These are phyloP conservation scores for Lecanosticta acicola DNA, from an alignment of 2,329 filamentous ascomycete genomes.

Conservation along the genomic window DNA sequence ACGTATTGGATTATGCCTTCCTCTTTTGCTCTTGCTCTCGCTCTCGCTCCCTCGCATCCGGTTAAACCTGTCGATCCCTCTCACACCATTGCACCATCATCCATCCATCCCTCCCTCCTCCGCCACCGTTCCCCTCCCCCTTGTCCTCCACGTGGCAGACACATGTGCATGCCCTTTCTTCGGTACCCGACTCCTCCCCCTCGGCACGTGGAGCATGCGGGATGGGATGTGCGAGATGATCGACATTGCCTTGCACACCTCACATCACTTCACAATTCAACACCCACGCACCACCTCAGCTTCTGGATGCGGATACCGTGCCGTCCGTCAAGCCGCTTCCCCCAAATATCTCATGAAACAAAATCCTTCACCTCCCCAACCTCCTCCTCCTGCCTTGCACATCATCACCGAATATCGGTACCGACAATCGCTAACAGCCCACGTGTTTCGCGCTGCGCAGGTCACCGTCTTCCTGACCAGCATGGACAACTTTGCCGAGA, in stretches of 20 bases:
- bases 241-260: not conserved
- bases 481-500: conserved; percentile 81
- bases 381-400: too few species aligned
- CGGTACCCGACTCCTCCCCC: not conserved
- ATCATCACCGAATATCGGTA: too few species aligned
- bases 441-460: conserved; percentile 24
- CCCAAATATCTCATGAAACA: too few species aligned
- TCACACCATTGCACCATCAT: not conserved
- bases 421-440: not conserved
- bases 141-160: not conserved
- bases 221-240: not conserved
- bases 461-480: conserved; percentile 74
- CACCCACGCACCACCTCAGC: too few species aligned
- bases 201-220: not conserved
- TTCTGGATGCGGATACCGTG: too few species aligned
- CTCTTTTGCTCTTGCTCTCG: not conserved
- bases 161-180: not conserved
- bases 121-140: not conserved
- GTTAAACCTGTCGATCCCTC: not conserved
- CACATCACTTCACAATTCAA: too few species aligned
- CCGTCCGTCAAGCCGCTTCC: too few species aligned
- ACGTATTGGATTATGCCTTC: too few species aligned
- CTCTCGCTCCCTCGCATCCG: not conserved
- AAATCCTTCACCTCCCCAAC: too few species aligned
- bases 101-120: not conserved